Base-by-base conservation (phyloP, 805 yeast genomes). In the Pichia thaimueangensis region DNA sequence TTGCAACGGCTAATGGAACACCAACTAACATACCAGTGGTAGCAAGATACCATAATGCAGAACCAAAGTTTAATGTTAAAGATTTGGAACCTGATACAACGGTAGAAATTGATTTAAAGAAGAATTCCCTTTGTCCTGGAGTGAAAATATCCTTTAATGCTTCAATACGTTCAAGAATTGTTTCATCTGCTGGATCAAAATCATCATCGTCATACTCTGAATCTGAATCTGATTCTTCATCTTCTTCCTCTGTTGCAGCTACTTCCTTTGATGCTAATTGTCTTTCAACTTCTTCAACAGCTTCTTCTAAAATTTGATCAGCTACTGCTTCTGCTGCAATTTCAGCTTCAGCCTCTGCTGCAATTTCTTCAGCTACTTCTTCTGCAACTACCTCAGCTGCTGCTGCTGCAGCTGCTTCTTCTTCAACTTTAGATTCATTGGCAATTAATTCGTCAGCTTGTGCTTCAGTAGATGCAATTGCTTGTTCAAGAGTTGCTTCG, bases 101-200 rank as follows among this genome's bases (percentile, higher is more conserved):
- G 32, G 57, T 59, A 38, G 61, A 61, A 24, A 33, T 41, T 5
- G 52, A 36, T 15, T 36, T 33, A 4, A 36, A 45, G 41, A 82
- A 51, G 41, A 57, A 56, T 38, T 71, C 66, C 70, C 97, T 83
- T 63, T 85, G 88, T 53, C 75, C 74, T 54, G 97, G 97, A 36
- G 97, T 86, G 39, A 93, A 70, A 42, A 91, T 85, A 62, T 93
- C 97, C 65, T 82, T 87, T 57, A 93, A 76, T 39, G 99, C 98
- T 49, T 78, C 77, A 50, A 93, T 64, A 76, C 99, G 84, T 56
- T 93, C 97, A 47, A 71, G 65, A 15, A 93, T 52, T 25, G 96
- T 81, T 71, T 93, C 99, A 59, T 81, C 78, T 6, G 30, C 23
- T 58, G 80, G 85, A 60, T 85, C 86, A 51, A 77, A 86, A 53